Evolutionary conservation across 345 rosid species (phyloP).

Genomic region (Rhizophora mangle): DNA sequence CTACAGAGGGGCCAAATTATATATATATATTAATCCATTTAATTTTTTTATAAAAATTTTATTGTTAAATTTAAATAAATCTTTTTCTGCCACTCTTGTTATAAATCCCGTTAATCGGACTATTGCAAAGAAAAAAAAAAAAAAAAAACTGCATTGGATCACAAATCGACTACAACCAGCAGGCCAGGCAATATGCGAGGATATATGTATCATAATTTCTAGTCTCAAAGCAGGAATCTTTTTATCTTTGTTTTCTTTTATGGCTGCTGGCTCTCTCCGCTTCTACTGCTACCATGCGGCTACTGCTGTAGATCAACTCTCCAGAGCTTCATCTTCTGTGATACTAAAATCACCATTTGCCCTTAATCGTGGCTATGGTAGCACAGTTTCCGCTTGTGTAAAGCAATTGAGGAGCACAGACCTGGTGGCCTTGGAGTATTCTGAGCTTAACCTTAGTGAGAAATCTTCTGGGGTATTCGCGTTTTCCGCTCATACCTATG

Average conservation of each 20-base stretch:
- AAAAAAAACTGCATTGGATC: no score
- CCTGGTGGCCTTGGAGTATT: conserved; percentile 72
- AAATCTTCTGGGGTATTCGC: conserved; percentile 49
- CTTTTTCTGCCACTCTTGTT: no score
- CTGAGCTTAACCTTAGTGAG: conserved; percentile 66
- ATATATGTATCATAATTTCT: background rate
- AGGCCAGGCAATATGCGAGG: background rate
- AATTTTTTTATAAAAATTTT: no score
- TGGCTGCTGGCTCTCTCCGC: conserved; percentile 27
- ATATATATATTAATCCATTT: no score
- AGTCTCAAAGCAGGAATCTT: no score
- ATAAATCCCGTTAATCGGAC: no score
- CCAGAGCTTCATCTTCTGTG: conserved; percentile 19
- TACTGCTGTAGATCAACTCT: background rate
- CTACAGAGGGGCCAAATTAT: no score
- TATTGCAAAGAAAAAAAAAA: no score
- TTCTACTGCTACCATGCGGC: conserved; percentile 1
- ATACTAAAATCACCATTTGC: conserved; percentile 11
- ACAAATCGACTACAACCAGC: no score
- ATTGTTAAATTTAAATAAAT: no score
- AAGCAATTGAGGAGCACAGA: conserved; percentile 50
- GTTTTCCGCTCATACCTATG: background rate
- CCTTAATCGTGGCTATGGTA: background rate
- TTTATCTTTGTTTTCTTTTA: background rate
- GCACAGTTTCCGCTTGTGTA: conserved; percentile 13